These are phyloP conservation scores for Didymellaceae sp. DNA, from an alignment of 2,329 filamentous ascomycete genomes.

Conservation along the genomic window DNA sequence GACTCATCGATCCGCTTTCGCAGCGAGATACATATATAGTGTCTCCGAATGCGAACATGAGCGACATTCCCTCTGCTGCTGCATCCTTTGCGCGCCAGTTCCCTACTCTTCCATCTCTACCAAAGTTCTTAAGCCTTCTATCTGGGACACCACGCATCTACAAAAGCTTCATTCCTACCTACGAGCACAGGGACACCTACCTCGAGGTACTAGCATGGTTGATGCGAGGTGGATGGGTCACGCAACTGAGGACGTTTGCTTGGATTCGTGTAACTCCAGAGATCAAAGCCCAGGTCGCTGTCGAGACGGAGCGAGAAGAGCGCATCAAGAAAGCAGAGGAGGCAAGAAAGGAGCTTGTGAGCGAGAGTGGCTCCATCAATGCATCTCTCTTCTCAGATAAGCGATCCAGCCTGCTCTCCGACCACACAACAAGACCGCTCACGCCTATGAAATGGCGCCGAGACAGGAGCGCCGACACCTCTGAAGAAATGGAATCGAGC, in stretches of 20 bases:
- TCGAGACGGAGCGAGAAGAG: slow-evolving; percentile 64
- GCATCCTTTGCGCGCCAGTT: slow-evolving; percentile 79
- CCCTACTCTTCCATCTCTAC: slow-evolving; percentile 79
- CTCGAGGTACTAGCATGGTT: slow-evolving; percentile 93
- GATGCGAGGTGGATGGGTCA: slow-evolving; percentile 90
- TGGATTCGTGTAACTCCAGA: slow-evolving; percentile 86
- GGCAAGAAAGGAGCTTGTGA: slow-evolving; percentile 32
- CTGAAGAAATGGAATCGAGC: slow-evolving; percentile 38
- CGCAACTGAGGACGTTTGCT: slow-evolving; percentile 87
- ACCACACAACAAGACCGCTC: slow-evolving; percentile 31
- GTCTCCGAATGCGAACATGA: slow-evolving; percentile 84
- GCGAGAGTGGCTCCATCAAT: slow-evolving; percentile 41
- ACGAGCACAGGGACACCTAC: slow-evolving; percentile 85
- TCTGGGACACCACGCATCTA: slow-evolving; percentile 83
- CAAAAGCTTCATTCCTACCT: slow-evolving; percentile 82
- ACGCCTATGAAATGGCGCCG: slow-evolving; percentile 39
- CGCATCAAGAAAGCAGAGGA: slow-evolving; percentile 40
- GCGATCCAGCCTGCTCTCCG: slow-evolving; percentile 38
- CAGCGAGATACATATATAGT: slow-evolving; percentile 90
- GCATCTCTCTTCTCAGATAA: slow-evolving; percentile 42
- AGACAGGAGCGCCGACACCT: slow-evolving; percentile 25
- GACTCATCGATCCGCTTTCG: slow-evolving; percentile 89
- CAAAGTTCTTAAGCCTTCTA: slow-evolving; percentile 85
- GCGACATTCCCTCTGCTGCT: slow-evolving; percentile 71
- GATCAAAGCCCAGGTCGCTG: slow-evolving; percentile 80